Conservation (phyloP, 2,329 filamentous ascomycete species). For the Cercospora beticola region DNA sequence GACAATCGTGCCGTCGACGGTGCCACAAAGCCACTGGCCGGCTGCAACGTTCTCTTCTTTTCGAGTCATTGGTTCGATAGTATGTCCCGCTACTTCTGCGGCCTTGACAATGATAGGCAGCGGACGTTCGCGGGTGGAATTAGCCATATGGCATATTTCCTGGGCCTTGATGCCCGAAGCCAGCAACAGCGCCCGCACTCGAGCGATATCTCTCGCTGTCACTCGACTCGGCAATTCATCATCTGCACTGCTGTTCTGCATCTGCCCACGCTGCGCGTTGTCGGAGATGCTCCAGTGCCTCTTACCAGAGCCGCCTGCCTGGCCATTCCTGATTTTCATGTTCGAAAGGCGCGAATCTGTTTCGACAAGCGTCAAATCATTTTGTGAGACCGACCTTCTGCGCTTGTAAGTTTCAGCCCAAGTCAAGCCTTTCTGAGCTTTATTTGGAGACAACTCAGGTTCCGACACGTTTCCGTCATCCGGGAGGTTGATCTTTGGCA, state of each 20-base stretch:
- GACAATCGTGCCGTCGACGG: constrained; percentile 43
- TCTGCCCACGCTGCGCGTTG: constrained; percentile 38
- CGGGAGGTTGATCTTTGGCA: constrained; percentile 53
- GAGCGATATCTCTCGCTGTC: constrained; percentile 72
- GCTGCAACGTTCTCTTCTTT: constrained; percentile 57
- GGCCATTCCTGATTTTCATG: constrained; percentile 4
- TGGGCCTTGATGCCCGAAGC: constrained; percentile 87
- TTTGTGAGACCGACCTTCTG: constrained; percentile 32
- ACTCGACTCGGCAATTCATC: constrained; percentile 46
- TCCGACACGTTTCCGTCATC: constrained; percentile 38
- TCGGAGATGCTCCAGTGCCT: constrained; percentile 62
- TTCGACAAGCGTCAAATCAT: constrained; percentile 33
- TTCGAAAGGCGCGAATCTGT: constrained; percentile 12
- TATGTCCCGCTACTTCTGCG: constrained; percentile 39
- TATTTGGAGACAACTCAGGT: constrained; percentile 18
- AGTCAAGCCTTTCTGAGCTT: constrained; percentile 1
- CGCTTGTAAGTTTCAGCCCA: constrained; percentile 30
- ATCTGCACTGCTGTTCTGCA: constrained; percentile 23
- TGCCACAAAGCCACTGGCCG: constrained; percentile 52
- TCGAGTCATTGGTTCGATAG: constrained; percentile 49
- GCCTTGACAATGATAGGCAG: constrained; percentile 41
- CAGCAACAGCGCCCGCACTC: constrained; percentile 73
- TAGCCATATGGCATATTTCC: constrained; percentile 69
- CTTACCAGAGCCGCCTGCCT: constrained; percentile 27
- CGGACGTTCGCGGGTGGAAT: constrained; percentile 43